Evolutionary conservation across 192 early-diverging fungal species (phyloP).

Genomic region (Coemansia sp.): DNA sequence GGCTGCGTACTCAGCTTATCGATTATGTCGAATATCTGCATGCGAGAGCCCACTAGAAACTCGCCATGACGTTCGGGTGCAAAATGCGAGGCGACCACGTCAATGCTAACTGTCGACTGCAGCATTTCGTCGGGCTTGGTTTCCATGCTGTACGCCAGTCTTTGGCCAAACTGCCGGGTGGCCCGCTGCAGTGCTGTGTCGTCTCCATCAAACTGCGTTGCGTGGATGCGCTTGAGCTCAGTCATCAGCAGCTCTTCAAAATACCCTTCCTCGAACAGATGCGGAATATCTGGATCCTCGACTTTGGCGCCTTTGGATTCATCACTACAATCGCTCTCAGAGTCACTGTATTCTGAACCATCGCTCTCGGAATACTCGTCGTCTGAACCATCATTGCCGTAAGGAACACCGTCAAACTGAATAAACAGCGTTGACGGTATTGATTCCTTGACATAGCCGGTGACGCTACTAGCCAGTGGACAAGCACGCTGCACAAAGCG

Average conservation of each 20-base stretch:
- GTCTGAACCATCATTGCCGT: neutral
- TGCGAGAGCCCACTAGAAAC: conserved; percentile 23
- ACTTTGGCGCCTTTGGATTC: neutral
- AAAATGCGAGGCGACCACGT: conserved; percentile 47
- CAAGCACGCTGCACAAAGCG: conserved; percentile 70
- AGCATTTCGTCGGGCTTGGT: conserved; percentile 24
- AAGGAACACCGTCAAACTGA: conserved; percentile 64
- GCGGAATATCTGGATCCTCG: conserved; percentile 37
- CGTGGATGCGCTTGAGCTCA: conserved; percentile 56
- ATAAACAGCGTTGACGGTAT: conserved; percentile 59
- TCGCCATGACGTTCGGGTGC: conserved; percentile 5
- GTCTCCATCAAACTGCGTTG: conserved; percentile 39
- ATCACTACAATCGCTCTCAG: conserved; percentile 4
- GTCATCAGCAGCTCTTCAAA: conserved; percentile 58
- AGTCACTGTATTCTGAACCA: no score
- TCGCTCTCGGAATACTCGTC: no score
- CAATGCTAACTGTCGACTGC: conserved; percentile 17
- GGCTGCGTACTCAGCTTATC: conserved; percentile 23
- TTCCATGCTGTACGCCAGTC: conserved; percentile 30
- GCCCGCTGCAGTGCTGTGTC: conserved; percentile 22
- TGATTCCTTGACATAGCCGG: conserved; percentile 56
- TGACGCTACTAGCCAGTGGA: conserved; percentile 63
- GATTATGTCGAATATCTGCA: conserved; percentile 31
- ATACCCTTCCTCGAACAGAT: conserved; percentile 63
- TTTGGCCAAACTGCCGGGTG: conserved; percentile 21